Evolutionary conservation across 768 basidiomycete species (phyloP).

Genomic region (Mycena chlorophos): DNA sequence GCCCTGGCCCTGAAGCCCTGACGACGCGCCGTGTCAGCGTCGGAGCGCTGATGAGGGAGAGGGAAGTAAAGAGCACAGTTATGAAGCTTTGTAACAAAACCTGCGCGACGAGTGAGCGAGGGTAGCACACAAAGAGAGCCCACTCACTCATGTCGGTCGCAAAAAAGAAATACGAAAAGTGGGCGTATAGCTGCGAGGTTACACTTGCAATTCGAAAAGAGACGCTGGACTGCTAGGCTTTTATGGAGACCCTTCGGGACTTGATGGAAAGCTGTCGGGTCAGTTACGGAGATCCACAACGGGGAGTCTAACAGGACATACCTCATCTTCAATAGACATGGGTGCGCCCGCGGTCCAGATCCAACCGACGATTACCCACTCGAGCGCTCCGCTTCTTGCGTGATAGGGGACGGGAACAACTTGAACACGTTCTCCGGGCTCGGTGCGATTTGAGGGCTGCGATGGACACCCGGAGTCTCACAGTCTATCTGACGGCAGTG

Average conservation of each 20-base stretch:
- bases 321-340: neutral
- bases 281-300: neutral
- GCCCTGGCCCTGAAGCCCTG: constrained; percentile 39
- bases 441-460: too few relatives aligned
- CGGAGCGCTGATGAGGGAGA: neutral
- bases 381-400: neutral
- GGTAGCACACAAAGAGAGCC: neutral
- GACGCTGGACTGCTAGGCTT: neutral
- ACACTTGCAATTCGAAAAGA: too few relatives aligned
- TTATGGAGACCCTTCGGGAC: neutral
- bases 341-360: neutral
- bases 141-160: constrained; percentile 13
- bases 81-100: constrained; percentile 31
- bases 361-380: neutral
- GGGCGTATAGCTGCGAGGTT: too few relatives aligned
- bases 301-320: neutral
- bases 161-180: too few relatives aligned
- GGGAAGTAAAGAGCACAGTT: constrained; percentile 6
- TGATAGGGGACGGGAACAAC: neutral
- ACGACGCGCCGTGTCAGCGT: neutral
- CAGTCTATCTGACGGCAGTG: too few relatives aligned
- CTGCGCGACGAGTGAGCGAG: constrained; percentile 19
- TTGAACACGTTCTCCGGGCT: too few relatives aligned
- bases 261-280: neutral
- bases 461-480: too few relatives aligned